Evolutionary conservation across 75 land plant species (phyloP).

Genomic region (Adiantum capillusveneris): DNA sequence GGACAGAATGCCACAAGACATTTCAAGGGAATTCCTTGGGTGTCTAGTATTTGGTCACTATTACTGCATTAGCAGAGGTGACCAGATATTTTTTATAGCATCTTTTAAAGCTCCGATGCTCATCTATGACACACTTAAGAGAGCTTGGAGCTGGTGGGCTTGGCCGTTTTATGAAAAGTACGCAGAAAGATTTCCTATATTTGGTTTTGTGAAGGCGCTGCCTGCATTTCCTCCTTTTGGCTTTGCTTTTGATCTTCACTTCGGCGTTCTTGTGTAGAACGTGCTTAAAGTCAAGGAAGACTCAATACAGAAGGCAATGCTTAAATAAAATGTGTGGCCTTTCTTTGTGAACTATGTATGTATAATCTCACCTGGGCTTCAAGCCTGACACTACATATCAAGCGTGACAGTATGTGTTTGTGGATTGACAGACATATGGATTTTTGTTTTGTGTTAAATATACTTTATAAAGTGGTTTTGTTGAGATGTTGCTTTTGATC

Average conservation of each 20-base stretch:
- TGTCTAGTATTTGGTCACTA: slow-evolving; percentile 10
- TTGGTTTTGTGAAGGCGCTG: slow-evolving; percentile 4
- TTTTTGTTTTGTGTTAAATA: no score
- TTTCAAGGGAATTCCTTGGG: slow-evolving; percentile 8
- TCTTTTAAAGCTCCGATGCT: slow-evolving; percentile 9
- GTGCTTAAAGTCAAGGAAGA: no score
- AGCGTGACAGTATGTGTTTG: no score
- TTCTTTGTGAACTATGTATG: no score
- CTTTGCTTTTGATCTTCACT: slow-evolving; percentile 1
- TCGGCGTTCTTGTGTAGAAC: no score
- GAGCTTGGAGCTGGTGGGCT: slow-evolving; percentile 7
- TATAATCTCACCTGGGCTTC: no score
- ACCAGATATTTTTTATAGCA: slow-evolving; percentile 8
- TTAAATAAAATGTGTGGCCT: no score
- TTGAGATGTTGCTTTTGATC: no score
- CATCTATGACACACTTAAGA: background rate
- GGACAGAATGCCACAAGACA: slow-evolving; percentile 14
- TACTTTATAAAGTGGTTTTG: no score
- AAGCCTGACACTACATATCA: no score
- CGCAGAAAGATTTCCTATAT: slow-evolving; percentile 1
- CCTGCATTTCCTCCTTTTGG: slow-evolving; percentile 8
- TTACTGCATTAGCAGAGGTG: slow-evolving; percentile 6
- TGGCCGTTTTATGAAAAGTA: slow-evolving; percentile 8
- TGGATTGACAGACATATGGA: no score
- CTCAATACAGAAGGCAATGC: no score